Evolutionary conservation across 1,284 basidiomycete species (phyloP), one percentile per base, ranked within the genome.

Genomic region (Ceratobasidium sp.): DNA sequence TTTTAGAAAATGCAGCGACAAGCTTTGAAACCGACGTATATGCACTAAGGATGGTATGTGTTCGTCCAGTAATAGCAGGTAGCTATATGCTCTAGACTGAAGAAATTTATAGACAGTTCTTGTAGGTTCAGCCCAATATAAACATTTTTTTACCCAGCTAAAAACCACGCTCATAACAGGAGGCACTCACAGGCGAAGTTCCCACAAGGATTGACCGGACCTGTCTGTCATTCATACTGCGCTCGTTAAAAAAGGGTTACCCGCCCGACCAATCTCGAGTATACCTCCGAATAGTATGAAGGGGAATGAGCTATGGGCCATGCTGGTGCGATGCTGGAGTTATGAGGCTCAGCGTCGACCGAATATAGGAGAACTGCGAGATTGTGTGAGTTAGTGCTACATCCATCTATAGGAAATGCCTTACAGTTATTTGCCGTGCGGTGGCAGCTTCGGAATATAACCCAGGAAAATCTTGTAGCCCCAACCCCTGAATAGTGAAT

Each of bases 1-100:
- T 65, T 42, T 17, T 53, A 22, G 60, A 65, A 13, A 49, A 65
- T 40, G 60, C 47, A 3, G 10, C 40, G 17, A 40, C 47, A 8
- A 52, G 43, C 8, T 65, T 52, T 40, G 60, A 65, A 40, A 65
- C 60, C 7, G 60, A 65, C 34, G 60, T 65, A 20, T 65, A 65
- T 32, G 47, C 60, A 27, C 22, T 65, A 15, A 49, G 45, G 25
- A 65, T 65, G 60, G 60, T 65, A 40, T 6, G 43, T 22, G 6
- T 35, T 17, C 25, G 5, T 45, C n/a, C n/a, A 45, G 15, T 31
- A 8, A 43, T 15, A n/a, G 13, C 5, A 10, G 17, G 20, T 38
- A 25, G 38, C 53, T 17, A 38, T 10, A 4, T 17, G 5, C 17
- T 29, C 10, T 25, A 8, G 22, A 27, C 22, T 15, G n/a, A n/a